Evolutionary conservation across 2,329 filamentous ascomycete genomes (phyloP), one percentile per base, ranked within the genome.

Genomic region (Lasiodiplodia sp.): DNA sequence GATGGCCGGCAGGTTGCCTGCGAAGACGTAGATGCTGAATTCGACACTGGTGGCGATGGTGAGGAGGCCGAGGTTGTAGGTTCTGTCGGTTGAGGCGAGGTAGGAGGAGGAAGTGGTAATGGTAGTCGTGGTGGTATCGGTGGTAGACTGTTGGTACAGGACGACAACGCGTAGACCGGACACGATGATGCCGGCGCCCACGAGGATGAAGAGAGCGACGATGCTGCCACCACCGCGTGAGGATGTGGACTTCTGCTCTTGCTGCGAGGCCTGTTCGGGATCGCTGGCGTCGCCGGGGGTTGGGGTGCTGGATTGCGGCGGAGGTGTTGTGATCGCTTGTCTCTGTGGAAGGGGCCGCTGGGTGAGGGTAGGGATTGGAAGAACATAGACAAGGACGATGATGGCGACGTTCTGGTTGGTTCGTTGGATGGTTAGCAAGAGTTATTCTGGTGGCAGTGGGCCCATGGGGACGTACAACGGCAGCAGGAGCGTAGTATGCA

Each of bases 301-400:
- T 12, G 55, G 55, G 8, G 34, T 23, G 55, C 7, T 16, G 31
- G 55, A 10, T 21, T 5, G 23, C 25, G 34, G 55, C 11, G 53
- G 44, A 21, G n/a, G 44, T n/a, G n/a, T 57, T 14, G 25, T 53
- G 51, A 14, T 25, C 11, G 18, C 12, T 37, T 38, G 44, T 2
- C 44, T 18, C 6, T 23, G 34, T 3, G 8, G 25, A 11, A 6
- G 55, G 23, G 31, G 11, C 6, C 25, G 16, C 6, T 37, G 18
- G 34, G 34, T 53, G 51, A 68, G 28, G 0, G 67, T 37, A 12
- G 37, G 55, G 28, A 69, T 56, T 2, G 67, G 67, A 25, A 69
- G 67, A 52, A 69, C 11, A 52, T 53, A 58, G 34, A 69, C 58
- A 38, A 69, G 37, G 47, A 69, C 6, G 57, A 66, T 64, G 31